Percentiles rank a stretch among this genome's conserved stretches.
Evolutionary conservation across 2,329 filamentous ascomycete genomes (phyloP).

Genomic region (Dothiorella sarmentorum): DNA sequence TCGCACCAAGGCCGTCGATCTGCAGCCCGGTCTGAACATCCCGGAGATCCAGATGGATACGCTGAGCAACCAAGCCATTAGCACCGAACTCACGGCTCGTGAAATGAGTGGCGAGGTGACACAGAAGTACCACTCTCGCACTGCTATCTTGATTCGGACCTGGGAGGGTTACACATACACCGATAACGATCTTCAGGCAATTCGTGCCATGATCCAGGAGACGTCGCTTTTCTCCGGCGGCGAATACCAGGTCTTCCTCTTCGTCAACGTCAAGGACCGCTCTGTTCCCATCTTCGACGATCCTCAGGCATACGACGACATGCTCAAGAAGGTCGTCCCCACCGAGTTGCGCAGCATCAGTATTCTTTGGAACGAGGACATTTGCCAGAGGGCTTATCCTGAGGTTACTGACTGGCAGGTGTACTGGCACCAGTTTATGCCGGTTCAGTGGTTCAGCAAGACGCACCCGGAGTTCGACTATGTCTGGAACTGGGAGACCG

Average conservation of each 20-base stretch:
- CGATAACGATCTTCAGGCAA: constrained; percentile 45
- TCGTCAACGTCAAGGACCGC: constrained; percentile 52
- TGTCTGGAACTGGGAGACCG: constrained; percentile 83
- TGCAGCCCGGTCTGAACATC: constrained; percentile 16
- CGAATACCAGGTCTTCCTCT: constrained; percentile 48
- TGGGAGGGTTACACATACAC: constrained; percentile 48
- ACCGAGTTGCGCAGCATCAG: constrained; percentile 67
- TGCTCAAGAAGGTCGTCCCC: constrained; percentile 63
- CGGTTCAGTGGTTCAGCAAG: constrained; percentile 71
- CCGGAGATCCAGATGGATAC: constrained; percentile 12
- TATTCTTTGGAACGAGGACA: constrained; percentile 67
- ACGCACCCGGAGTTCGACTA: constrained; percentile 77
- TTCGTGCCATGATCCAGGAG: constrained; percentile 46
- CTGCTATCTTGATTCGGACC: constrained; percentile 45
- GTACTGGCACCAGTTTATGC: constrained; percentile 62
- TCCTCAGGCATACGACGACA: constrained; percentile 55
- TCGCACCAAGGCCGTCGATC: constrained; percentile 33
- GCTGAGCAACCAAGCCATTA: background rate
- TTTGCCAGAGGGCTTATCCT: constrained; percentile 48
- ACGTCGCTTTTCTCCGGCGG: constrained; percentile 45
- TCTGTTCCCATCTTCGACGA: constrained; percentile 58
- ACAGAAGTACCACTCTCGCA: constrained; percentile 41
- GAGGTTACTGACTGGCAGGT: constrained; percentile 48
- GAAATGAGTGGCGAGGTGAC: constrained; percentile 1
- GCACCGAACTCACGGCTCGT: constrained; percentile 14